Evolutionary conservation across 2,329 filamentous ascomycete species (phyloP).

Genomic region (Talaromyces sp.): DNA sequence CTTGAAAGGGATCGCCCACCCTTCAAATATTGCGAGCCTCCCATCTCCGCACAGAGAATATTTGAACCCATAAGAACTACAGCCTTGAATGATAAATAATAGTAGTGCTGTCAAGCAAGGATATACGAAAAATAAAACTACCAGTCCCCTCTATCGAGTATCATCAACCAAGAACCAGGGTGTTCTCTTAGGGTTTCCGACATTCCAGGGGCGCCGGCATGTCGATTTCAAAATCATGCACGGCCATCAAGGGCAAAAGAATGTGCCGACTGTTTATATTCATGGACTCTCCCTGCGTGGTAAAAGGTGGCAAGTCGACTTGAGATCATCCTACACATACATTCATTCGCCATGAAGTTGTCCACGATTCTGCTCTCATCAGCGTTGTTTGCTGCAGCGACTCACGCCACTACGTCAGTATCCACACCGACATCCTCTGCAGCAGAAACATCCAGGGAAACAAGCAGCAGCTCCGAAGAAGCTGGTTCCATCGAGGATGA

Average conservation of each 20-base stretch:
- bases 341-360: not conserved
- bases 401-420: not conserved
- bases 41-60: not conserved
- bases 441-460: not conserved
- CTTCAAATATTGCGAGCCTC: not conserved
- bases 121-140: not conserved
- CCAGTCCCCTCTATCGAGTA: not conserved
- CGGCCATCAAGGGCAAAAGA: not conserved
- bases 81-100: not conserved
- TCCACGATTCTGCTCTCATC: slow-evolving; percentile 1
- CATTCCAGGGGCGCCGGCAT: not conserved
- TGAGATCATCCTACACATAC: not conserved
- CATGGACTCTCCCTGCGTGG: not conserved
- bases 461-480: not conserved
- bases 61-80: not conserved
- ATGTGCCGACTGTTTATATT: not conserved
- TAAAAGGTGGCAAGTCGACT: not conserved
- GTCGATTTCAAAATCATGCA: not conserved
- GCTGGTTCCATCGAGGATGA: not conserved
- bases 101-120: not conserved
- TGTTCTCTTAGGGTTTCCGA: not conserved
- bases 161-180: not conserved
- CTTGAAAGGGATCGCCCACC: not conserved
- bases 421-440: not conserved
- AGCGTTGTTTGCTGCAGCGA: not conserved